Conservation (phyloP, 2,329 filamentous ascomycete genomes). For the Daldinia sp. region DNA sequence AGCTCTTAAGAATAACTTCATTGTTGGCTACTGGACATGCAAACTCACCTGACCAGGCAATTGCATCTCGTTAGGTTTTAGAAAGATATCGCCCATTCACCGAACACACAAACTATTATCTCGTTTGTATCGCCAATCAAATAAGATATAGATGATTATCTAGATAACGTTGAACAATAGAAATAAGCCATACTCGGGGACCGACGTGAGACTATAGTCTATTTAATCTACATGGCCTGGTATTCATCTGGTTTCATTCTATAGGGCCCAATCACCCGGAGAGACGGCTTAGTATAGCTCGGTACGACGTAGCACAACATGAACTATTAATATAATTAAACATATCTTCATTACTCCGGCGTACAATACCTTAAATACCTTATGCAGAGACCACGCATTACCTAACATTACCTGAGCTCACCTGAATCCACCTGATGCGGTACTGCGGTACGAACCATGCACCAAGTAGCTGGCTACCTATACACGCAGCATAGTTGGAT, state of each 20-base stretch:
- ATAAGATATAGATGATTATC: background rate
- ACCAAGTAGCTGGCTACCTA: background rate
- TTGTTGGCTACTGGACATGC: no score
- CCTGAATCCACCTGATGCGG: no score
- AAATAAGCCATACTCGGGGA: background rate
- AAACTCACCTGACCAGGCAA: no score
- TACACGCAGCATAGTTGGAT: no score
- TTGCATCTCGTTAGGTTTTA: no score
- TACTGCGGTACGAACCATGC: background rate
- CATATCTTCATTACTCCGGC: background rate
- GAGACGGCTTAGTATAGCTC: background rate
- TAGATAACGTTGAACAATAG: background rate
- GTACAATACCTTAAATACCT: no score
- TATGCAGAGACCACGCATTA: background rate
- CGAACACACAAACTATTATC: no score
- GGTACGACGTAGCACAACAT: background rate
- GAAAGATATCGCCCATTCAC: no score
- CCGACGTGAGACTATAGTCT: background rate
- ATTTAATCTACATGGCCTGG: background rate
- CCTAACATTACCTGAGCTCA: background rate
- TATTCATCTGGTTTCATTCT: background rate
- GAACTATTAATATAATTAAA: background rate
- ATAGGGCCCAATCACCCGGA: background rate
- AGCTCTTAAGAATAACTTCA: no score
- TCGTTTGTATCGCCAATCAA: background rate